Base-by-base conservation (phyloP, 2,329 filamentous ascomycete species). In the Microsporum audouinii region DNA sequence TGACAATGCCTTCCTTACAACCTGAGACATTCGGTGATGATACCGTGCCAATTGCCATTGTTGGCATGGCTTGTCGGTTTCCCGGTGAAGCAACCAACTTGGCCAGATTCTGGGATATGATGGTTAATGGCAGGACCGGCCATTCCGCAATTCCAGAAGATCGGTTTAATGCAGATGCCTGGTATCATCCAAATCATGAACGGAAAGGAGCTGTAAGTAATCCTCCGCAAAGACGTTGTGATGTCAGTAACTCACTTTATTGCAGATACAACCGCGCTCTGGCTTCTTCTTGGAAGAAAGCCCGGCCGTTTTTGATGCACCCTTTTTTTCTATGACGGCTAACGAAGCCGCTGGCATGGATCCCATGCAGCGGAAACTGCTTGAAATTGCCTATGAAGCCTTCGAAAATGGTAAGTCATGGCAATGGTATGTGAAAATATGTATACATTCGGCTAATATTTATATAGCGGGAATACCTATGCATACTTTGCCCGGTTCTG, bases 321-420 rank as follows among this genome's bases (percentile, higher is more conserved):
- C 63, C 0, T 74, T 75, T 58, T 75, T 71, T 61, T 60, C 63
- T 36, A 36, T 36, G 5, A 36, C 34, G 10, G 10, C 5, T 5
- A 5, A 36, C 5, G 34, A 36, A 36, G 34, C 34, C 5, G 34
- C 34, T 36, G 10, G 10, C 5, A 36, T 36, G 10, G 88, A 92
- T 70, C 89, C 89, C 0, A 89, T 89, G 82, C 88, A 90, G 71
- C 82, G 89, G 66, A 79, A 91, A 66, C 86, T 87, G 2, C 76
- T 94, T 27, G 83, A 86, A 6, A 90, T 88, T 2, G 87, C 88
- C 0, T 92, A 91, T 67, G 88, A 92, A 70, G 88, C 89, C 0
- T 78, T 92, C 55, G 89, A 94, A 23, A 66, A 65, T 53, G 71
- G 17, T 23, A 23, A 23, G 17, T 23, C 17, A 23, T 23, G 17